Percentiles rank a stretch among this genome's conserved stretches.
phyloP scores from a whole-genome alignment of 2,329 filamentous ascomycete species.

The Beauveria sp. region DNA sequence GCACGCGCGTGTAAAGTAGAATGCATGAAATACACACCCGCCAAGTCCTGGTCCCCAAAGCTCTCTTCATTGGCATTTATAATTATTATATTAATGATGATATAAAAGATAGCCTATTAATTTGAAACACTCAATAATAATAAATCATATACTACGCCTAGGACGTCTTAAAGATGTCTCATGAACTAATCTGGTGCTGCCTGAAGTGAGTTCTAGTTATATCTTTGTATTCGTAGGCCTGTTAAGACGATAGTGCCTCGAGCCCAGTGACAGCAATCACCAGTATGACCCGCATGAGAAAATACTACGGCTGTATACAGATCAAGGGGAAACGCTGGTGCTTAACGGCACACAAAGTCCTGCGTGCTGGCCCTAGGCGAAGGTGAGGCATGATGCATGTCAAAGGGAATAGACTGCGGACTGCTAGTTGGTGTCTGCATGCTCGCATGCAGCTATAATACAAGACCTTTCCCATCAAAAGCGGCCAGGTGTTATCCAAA shows the following conservation, averaged over 20 bases:
- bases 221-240: too few species aligned
- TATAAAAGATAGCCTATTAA: rapidly evolving
- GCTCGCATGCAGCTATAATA: not conserved
- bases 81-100: too few species aligned
- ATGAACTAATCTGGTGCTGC: too few species aligned
- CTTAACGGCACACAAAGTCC: not conserved
- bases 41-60: too few species aligned
- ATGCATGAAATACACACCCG: too few species aligned
- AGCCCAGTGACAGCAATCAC: not conserved
- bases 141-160: too few species aligned
- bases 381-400: not conserved
- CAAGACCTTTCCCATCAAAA: not conserved
- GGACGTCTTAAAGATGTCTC: too few species aligned
- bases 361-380: not conserved
- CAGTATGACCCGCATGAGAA: not conserved
- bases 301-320: not conserved
- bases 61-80: too few species aligned
- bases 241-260: too few species aligned
- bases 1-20: too few species aligned
- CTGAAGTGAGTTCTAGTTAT: too few species aligned
- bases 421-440: not conserved
- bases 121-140: too few species aligned
- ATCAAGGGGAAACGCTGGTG: not conserved
- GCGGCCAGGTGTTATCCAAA: not conserved
- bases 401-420: not conserved